These are phyloP conservation scores for Skeletonema tropicum DNA, from an alignment of 108 stramenopile genomes.

Conservation along the genomic window DNA sequence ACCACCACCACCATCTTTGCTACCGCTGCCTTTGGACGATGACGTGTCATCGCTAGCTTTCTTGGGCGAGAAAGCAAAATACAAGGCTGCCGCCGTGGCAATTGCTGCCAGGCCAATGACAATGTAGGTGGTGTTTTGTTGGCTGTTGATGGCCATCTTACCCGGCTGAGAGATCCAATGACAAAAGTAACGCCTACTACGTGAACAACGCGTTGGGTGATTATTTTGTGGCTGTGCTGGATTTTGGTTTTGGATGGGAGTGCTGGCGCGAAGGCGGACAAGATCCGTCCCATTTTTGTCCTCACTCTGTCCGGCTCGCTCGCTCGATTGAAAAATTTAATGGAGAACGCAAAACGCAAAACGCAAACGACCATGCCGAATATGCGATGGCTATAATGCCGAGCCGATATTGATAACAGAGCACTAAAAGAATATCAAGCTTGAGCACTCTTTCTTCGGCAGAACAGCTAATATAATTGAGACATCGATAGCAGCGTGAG, in stretches of 20 bases:
- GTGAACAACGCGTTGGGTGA: not conserved
- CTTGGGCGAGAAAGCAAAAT: slow-evolving; percentile 22
- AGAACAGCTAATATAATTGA: too few relatives aligned
- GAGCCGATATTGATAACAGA: too few relatives aligned
- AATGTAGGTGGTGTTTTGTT: slow-evolving; percentile 25
- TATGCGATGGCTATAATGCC: too few relatives aligned
- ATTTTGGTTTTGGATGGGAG: not conserved
- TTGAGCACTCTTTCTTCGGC: too few relatives aligned
- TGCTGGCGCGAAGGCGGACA: too few relatives aligned
- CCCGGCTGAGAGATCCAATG: not conserved
- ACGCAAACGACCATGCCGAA: too few relatives aligned
- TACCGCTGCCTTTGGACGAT: not conserved
- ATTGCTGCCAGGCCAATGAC: slow-evolving; percentile 38
- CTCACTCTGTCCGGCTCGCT: too few relatives aligned
- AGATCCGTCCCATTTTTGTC: too few relatives aligned
- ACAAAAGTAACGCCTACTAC: not conserved
- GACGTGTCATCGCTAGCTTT: slow-evolving; percentile 7
- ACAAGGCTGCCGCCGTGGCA: slow-evolving; percentile 37
- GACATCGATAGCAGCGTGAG: too few relatives aligned
- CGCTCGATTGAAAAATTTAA: too few relatives aligned
- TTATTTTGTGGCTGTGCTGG: not conserved
- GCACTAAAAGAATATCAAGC: too few relatives aligned
- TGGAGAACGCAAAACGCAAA: too few relatives aligned
- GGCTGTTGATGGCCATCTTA: slow-evolving; percentile 16
- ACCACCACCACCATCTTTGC: not conserved